Conservation (phyloP, 306 rosid genomes). For the Myrica gale region DNA sequence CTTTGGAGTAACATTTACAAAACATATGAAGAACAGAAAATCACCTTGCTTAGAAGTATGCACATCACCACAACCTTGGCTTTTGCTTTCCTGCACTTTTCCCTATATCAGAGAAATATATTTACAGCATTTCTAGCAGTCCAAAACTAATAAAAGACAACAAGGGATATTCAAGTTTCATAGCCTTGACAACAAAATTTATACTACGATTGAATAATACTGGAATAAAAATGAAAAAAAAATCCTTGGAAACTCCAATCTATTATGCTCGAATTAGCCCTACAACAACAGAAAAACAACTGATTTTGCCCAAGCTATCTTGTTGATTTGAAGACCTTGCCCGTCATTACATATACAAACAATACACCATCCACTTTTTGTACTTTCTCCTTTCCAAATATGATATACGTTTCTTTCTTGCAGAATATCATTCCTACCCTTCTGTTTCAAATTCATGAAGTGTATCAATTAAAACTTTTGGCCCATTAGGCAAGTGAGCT, state of each 20-base stretch:
- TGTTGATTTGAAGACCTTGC: neutral
- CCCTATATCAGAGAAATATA: constrained; percentile 39
- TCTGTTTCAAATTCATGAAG: neutral
- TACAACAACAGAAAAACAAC: neutral
- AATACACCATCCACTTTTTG: neutral
- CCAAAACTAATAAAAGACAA: constrained; percentile 5
- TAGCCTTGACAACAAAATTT: neutral
- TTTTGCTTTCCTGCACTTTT: constrained; percentile 33
- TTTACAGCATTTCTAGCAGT: constrained; percentile 18
- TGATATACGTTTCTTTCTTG: neutral
- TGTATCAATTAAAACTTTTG: neutral
- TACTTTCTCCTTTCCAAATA: constrained; percentile 13
- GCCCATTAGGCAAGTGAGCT: neutral
- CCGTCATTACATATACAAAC: neutral
- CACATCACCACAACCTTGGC: constrained; percentile 35
- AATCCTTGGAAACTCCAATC: neutral
- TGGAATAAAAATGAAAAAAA: constrained; percentile 1
- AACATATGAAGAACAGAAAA: constrained; percentile 16
- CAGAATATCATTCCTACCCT: neutral
- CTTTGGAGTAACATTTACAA: constrained; percentile 12
- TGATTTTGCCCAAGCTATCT: neutral
- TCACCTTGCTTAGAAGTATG: constrained; percentile 51
- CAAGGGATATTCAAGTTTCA: neutral
- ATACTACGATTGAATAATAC: neutral
- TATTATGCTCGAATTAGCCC: neutral